Evolutionary conservation across 805 yeast genomes (phyloP).

Genomic region (Cyberlindnera petersonii): DNA sequence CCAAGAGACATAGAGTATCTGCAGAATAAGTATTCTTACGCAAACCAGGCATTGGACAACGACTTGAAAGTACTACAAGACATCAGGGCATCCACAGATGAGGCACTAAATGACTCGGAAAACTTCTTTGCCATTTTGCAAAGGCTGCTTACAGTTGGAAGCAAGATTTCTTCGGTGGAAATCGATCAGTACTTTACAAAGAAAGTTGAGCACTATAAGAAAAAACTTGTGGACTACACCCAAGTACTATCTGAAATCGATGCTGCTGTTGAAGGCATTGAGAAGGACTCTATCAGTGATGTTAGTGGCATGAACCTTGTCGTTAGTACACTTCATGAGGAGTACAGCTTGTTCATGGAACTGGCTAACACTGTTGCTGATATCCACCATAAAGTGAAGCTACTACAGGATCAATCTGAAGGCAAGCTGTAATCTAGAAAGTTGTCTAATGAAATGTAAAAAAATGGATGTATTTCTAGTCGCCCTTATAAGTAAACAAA

Average conservation of each 20-base stretch:
- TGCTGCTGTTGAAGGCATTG: conserved; percentile 57
- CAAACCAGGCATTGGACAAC: conserved; percentile 57
- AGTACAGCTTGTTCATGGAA: conserved; percentile 69
- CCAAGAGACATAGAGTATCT: conserved; percentile 69
- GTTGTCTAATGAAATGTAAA: neutral
- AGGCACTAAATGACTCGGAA: conserved; percentile 42
- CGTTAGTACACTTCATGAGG: conserved; percentile 60
- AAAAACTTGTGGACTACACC: conserved; percentile 48
- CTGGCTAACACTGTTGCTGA: conserved; percentile 71
- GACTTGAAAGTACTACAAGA: conserved; percentile 44
- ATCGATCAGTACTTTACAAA: conserved; percentile 53
- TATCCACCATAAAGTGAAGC: conserved; percentile 51
- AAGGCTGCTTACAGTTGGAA: conserved; percentile 50
- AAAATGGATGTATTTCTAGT: too few species aligned
- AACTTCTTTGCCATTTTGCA: conserved; percentile 50
- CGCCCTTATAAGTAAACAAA: too few species aligned
- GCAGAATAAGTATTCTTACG: conserved; percentile 54
- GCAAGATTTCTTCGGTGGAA: conserved; percentile 52
- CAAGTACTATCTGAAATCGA: conserved; percentile 51
- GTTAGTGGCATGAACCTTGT: conserved; percentile 44
- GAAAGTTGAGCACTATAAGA: conserved; percentile 33
- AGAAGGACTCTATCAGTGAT: conserved; percentile 43
- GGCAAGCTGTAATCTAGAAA: conserved; percentile 8
- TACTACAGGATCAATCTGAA: conserved; percentile 20
- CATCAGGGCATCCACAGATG: conserved; percentile 41